Conservation (phyloP, 2,329 filamentous ascomycete genomes). For the Cladorrhinum sp. region DNA sequence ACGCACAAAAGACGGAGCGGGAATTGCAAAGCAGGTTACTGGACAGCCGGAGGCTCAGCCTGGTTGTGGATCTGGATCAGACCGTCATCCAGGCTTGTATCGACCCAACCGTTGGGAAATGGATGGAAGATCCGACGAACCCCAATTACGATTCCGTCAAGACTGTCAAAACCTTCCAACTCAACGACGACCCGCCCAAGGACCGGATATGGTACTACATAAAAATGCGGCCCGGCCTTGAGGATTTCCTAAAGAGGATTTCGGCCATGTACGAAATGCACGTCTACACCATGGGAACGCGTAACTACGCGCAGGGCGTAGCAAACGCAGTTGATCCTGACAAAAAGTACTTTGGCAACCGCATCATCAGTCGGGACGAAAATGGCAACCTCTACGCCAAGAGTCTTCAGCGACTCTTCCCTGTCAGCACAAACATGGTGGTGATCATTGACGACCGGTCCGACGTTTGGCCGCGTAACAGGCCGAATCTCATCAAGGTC, state of each 20-base stretch:
- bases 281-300: conserved; percentile 98
- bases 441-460: conserved; percentile 97
- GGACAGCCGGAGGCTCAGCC: conserved; percentile 75
- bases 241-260: conserved; percentile 74
- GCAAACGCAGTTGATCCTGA: conserved; percentile 90
- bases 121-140: conserved; percentile 83
- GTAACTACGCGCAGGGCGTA: conserved; percentile 91
- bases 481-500: conserved; percentile 90
- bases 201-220: conserved; percentile 94
- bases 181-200: conserved; percentile 78
- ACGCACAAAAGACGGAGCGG: conserved; percentile 79
- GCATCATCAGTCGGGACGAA: conserved; percentile 94
- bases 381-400: conserved; percentile 92
- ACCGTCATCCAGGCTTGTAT: conserved; percentile 98
- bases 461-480: conserved; percentile 91
- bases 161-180: conserved; percentile 82
- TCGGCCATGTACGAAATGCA: conserved; percentile 87
- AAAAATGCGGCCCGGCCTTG: conserved; percentile 86
- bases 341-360: conserved; percentile 84
- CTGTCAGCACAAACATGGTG: conserved; percentile 97
- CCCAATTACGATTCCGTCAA: conserved; percentile 90
- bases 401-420: conserved; percentile 85
- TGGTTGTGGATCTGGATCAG: conserved; percentile 96
- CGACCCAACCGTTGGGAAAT: conserved; percentile 92
- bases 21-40: conserved; percentile 82